Base-by-base conservation (phyloP, 176 grass and related monocot species). In the Aegilops umbellulata region DNA sequence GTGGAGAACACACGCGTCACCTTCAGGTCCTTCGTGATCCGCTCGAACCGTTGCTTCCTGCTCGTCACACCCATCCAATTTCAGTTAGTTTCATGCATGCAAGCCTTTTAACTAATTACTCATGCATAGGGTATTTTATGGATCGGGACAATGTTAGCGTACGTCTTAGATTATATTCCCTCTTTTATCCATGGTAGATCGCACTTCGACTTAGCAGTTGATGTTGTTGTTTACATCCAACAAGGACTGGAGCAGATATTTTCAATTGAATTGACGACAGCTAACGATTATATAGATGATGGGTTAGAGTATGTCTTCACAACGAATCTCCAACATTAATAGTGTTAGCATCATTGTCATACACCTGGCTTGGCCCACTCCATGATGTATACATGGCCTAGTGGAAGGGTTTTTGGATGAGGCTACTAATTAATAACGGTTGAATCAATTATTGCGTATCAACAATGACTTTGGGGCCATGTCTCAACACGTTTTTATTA, bases 41-140 rank as follows among this genome's bases (percentile, higher is more conserved):
- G 86, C 84, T 98, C 96, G 78, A 98, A 98, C 1, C 93, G 83
- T 66, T 91, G 87, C 84, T 95, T 95, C 84, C 96, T 98, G 84
- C 14, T 16, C 24, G 4, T 19, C 16, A 19, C 2, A 53, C 1
- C 16, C 49, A 7, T 19, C 49, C 16, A 53, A 53, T 19, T 16
- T 19, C 16, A 53, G 0, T 53, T 53, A 53, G 49, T 53, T 53
- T 17, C 2, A 53, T 19, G 16, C 49, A 2, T 19, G 16, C 16
- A 6, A 53, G 16, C 49, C 16, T 16, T 49, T 49, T 6, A 49
- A 49, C 46, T 4, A 46, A 6, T 16, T 17, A 51, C 53, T 20
- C 17, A 8, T 57, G 17, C 19, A 22, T 7, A 8, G 7, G 53
- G 7, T 57, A 51, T 51, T 51, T 17, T 57, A 7, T 57, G 2